Evolutionary conservation across 1,284 basidiomycete species (phyloP).

Genomic region (Puccinia horiana): DNA sequence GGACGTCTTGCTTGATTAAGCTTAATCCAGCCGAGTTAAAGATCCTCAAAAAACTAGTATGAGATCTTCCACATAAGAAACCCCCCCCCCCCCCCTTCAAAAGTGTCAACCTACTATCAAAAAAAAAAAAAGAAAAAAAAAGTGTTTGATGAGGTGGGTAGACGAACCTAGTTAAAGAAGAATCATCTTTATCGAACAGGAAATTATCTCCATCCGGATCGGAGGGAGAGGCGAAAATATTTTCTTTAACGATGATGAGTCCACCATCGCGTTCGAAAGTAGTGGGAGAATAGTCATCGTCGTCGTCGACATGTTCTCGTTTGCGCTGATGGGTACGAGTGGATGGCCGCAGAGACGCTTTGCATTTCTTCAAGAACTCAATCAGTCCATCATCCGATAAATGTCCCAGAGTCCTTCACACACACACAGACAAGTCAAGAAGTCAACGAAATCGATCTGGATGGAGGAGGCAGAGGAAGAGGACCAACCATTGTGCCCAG

Average conservation of each 20-base stretch:
- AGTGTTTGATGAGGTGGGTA: neutral
- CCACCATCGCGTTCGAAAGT: slow-evolving; percentile 55
- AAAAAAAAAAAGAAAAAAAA: neutral
- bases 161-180: slow-evolving; percentile 75
- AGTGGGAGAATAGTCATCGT: too few relatives aligned
- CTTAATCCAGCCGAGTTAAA: slow-evolving; percentile 24
- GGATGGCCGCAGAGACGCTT: slow-evolving; percentile 62
- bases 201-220: slow-evolving; percentile 66
- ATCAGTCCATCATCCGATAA: slow-evolving; percentile 75
- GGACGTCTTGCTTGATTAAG: slow-evolving; percentile 31
- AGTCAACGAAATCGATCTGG: neutral
- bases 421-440: neutral
- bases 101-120: neutral
- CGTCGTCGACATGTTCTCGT: slow-evolving; percentile 51
- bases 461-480: slow-evolving; percentile 4
- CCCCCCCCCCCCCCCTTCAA: too few relatives aligned
- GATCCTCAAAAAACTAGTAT: slow-evolving; percentile 23
- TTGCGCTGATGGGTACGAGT: slow-evolving; percentile 51
- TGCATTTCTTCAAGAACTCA: slow-evolving; percentile 70
- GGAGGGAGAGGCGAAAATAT: slow-evolving; percentile 61
- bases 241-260: slow-evolving; percentile 86
- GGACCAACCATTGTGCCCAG: slow-evolving; percentile 92
- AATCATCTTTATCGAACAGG: slow-evolving; percentile 82
- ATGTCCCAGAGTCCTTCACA: slow-evolving; percentile 60
- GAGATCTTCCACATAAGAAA: too few relatives aligned